phyloP scores from a whole-genome alignment of 257 asterid species.

The Nicotiana otophora region DNA sequence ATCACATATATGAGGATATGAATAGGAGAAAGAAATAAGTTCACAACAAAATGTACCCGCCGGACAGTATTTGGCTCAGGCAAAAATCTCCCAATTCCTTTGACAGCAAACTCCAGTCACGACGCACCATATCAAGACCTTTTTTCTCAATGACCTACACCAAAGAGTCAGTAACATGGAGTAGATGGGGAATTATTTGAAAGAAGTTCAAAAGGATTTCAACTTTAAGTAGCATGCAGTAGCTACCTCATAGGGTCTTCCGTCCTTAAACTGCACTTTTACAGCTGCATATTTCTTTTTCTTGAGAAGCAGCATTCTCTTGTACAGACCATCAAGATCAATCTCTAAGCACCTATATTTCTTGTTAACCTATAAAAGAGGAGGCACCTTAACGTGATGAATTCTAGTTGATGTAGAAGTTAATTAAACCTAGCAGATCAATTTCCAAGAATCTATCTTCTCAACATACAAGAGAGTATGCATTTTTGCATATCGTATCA shows the following conservation, averaged over 20 bases:
- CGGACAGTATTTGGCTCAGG: slow-evolving; percentile 82
- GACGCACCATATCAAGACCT: slow-evolving; percentile 99
- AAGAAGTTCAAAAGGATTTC: background rate
- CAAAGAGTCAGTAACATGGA: background rate
- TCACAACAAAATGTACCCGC: slow-evolving; percentile 49
- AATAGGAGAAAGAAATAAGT: slow-evolving; percentile 5
- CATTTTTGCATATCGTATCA: background rate
- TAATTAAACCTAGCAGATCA: background rate
- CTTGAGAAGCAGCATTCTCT: slow-evolving; percentile 94
- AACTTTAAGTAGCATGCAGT: slow-evolving; percentile 16
- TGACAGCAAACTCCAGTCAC: slow-evolving; percentile 98
- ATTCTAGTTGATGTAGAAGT: background rate
- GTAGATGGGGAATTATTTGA: background rate
- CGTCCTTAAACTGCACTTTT: slow-evolving; percentile 79
- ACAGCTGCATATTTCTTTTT: slow-evolving; percentile 99
- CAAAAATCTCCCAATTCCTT: slow-evolving; percentile 96
- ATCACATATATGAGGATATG: background rate
- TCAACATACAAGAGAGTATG: background rate
- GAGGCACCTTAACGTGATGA: background rate
- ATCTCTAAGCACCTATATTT: slow-evolving; percentile 92
- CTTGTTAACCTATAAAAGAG: slow-evolving; percentile 71
- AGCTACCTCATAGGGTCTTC: slow-evolving; percentile 63
- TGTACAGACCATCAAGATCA: slow-evolving; percentile 95
- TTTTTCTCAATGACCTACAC: slow-evolving; percentile 78
- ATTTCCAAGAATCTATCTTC: background rate